Conservation (phyloP, 768 basidiomycete genomes). For the Lactifluus echinatus region DNA sequence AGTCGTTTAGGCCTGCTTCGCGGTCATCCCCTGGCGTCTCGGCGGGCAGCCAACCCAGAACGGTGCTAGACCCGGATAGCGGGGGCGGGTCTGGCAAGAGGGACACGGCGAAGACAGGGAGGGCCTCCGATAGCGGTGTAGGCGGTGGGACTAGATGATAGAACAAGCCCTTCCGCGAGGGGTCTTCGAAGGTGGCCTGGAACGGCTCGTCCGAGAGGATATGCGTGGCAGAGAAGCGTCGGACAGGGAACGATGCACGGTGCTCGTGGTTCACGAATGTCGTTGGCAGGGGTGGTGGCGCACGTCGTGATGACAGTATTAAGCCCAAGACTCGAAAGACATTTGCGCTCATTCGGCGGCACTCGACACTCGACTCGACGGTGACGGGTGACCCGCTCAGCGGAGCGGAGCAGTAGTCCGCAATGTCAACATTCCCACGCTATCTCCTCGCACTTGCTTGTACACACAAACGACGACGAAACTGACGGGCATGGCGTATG, state of each 20-base stretch:
- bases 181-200: conserved; percentile 17
- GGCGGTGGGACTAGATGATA: conserved; percentile 19
- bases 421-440: conserved; percentile 2
- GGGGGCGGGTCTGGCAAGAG: conserved; percentile 14
- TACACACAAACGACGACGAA: too few relatives aligned
- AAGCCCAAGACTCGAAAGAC: not conserved
- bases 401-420: too few relatives aligned
- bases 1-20: conserved; percentile 58
- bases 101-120: conserved; percentile 19
- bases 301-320: not conserved
- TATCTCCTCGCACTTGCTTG: too few relatives aligned
- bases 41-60: conserved; percentile 20
- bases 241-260: not conserved
- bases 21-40: conserved; percentile 23
- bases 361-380: not conserved
- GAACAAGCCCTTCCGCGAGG: conserved; percentile 13
- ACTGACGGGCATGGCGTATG: conserved; percentile 48
- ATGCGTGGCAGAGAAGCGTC: not conserved
- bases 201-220: not conserved
- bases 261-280: not conserved
- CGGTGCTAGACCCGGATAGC: conserved; percentile 9
- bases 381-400: too few relatives aligned
- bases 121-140: conserved; percentile 1
- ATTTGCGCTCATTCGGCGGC: conserved; percentile 3
- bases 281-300: not conserved